A percentile compares a stretch with the other conserved stretches of the same genome.
phyloP scores from a whole-genome alignment of 257 asterid genomes.

The Scutellaria barbata region DNA sequence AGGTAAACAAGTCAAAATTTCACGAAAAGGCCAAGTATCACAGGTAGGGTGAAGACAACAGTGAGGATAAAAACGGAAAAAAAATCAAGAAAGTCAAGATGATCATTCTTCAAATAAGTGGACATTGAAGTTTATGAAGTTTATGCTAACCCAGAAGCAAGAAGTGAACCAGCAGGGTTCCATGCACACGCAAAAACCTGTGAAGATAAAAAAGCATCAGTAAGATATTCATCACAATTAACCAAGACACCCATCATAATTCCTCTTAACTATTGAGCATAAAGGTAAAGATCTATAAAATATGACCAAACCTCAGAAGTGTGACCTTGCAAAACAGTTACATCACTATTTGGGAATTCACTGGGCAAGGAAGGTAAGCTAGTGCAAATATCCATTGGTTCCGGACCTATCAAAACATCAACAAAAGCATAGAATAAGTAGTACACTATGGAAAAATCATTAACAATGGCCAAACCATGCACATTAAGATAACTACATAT shows the following conservation, averaged over 20 bases:
- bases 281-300: conserved; percentile 14
- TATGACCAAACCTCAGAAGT: conserved; percentile 80
- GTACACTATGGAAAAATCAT: conserved; percentile 29
- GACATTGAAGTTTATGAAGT: conserved; percentile 24
- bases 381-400: conserved; percentile 87
- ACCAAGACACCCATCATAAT: conserved; percentile 15
- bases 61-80: neutral
- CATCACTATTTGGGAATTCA: conserved; percentile 75
- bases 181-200: conserved; percentile 99
- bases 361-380: conserved; percentile 59
- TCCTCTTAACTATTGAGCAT: conserved; percentile 6
- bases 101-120: conserved; percentile 25
- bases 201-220: conserved; percentile 39
- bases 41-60: neutral
- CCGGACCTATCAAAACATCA: conserved; percentile 62
- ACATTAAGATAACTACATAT: conserved; percentile 12
- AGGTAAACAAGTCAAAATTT: conserved; percentile 17
- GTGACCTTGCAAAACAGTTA: conserved; percentile 88
- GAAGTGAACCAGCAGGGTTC: conserved; percentile 92
- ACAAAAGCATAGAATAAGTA: conserved; percentile 35
- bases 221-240: conserved; percentile 26
- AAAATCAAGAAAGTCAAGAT: neutral
- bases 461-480: conserved; percentile 26
- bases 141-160: conserved; percentile 92
- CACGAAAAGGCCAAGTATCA: conserved; percentile 17